Percentiles rank a stretch among this genome's conserved stretches.
phyloP scores from a whole-genome alignment of 352 stramenopile species.

The Phytopythium helicoides region DNA sequence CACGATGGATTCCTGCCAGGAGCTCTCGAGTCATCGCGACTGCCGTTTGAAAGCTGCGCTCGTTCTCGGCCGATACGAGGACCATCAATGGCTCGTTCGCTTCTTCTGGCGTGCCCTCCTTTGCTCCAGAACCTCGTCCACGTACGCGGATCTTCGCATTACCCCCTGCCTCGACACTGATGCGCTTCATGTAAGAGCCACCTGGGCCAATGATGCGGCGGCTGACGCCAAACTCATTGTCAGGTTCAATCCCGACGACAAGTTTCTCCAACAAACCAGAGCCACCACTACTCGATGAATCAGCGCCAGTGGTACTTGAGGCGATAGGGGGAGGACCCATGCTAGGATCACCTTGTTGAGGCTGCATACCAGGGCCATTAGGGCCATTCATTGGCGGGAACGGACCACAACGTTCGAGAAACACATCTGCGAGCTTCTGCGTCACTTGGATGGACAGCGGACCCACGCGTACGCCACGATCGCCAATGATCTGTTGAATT shows the following conservation, averaged over 20 bases:
- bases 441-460: constrained; percentile 62
- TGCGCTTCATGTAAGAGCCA: constrained; percentile 86
- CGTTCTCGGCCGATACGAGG: constrained; percentile 82
- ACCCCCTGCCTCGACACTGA: constrained; percentile 74
- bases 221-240: constrained; percentile 83
- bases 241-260: constrained; percentile 82
- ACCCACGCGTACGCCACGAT: constrained; percentile 53
- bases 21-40: constrained; percentile 66
- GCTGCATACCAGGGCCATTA: constrained; percentile 11
- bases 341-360: neutral
- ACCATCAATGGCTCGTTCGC: constrained; percentile 79
- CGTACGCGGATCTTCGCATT: constrained; percentile 85
- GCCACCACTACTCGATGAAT: constrained; percentile 21
- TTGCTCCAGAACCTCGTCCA: constrained; percentile 75
- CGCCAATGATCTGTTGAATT: constrained; percentile 68
- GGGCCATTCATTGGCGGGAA: constrained; percentile 39
- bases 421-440: constrained; percentile 70
- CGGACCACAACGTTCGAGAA: constrained; percentile 57
- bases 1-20: constrained; percentile 66
- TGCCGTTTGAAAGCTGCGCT: constrained; percentile 79
- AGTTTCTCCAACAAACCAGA: constrained; percentile 66
- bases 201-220: constrained; percentile 79
- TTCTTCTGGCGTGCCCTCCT: constrained; percentile 70
- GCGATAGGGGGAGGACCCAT: constrained; percentile 7
- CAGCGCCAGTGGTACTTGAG: constrained; percentile 6